Evolutionary conservation across 805 yeast genomes (phyloP), one percentile per base, ranked within the genome.

Genomic region (Ogataea minuta): DNA sequence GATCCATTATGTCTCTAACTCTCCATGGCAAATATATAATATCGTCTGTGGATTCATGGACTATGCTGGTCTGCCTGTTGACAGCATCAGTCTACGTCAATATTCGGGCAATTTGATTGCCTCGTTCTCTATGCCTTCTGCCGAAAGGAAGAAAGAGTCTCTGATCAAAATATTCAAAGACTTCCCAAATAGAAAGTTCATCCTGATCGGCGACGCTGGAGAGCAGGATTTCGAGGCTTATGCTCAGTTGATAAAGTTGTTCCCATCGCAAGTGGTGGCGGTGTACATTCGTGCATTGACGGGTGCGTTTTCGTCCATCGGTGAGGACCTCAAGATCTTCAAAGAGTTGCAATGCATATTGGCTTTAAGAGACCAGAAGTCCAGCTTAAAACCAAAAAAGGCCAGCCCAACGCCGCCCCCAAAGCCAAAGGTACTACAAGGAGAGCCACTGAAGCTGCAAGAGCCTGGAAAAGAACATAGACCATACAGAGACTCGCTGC

Each of bases 191-290:
- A 79, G 90, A 48, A 80, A 76, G 53, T 91, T 93, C 57, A 72
- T 93, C 16, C 66, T 95, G 35, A 74, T 93, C 11, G 99, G 99
- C 23, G 99, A 93, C 59, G 83, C 96, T 2, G 98, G 98, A 2
- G 99, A 93, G 57, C 83, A 82, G 48, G 99, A 93, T 64, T 66
- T 91, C 29, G 99, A 95, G 55, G 95, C 97, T 0, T 93, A 93
- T 58, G 71, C 78, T 5, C 81, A 81, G 19, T 64, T 89, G 23
- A 85, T 95, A 0, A 63, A 67, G 27, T 48, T 57, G 23, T 77
- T 66, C 52, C 95, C 96, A 0, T 63, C 68, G 4, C 82, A 78
- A 45, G 69, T 93, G 0, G 47, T 74, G 15, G 95, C 84, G 1
- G 86, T 93, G 4, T 90, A 78, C 57, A 84, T 93, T 24, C 67